These are phyloP conservation scores for Actinidia polygama DNA, from an alignment of 179 eudicot genomes.

Conservation along the genomic window DNA sequence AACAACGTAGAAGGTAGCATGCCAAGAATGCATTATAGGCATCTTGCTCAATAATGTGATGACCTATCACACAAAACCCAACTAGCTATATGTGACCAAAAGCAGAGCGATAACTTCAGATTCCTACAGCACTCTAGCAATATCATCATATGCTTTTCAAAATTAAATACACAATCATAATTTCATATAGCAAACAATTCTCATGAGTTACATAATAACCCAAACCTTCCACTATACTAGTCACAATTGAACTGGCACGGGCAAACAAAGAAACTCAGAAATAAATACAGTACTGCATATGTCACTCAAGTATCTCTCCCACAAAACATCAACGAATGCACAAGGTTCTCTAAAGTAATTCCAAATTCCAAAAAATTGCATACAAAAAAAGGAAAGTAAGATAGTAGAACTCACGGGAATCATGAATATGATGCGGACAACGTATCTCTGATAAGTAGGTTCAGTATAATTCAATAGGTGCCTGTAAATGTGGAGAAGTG, in stretches of 20 bases:
- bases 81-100: no score
- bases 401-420: conserved; percentile 81
- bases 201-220: no score
- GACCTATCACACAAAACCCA: no score
- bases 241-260: not conserved
- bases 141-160: no score
- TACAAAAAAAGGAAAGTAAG: not conserved
- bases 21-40: no score
- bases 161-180: no score
- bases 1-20: no score
- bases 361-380: not conserved
- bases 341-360: not conserved
- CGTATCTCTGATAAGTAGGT: conserved; percentile 92
- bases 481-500: conserved; percentile 76
- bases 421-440: conserved; percentile 96
- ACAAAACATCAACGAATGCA: not conserved
- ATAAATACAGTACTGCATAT: not conserved
- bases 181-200: no score
- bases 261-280: not conserved
- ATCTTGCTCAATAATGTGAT: no score
- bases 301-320: not conserved
- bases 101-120: no score
- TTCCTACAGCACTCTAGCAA: no score
- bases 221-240: no score
- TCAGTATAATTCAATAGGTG: conserved; percentile 93